Base-by-base conservation (phyloP, 306 rosid species). In the Hylodesmum podocarpum region DNA sequence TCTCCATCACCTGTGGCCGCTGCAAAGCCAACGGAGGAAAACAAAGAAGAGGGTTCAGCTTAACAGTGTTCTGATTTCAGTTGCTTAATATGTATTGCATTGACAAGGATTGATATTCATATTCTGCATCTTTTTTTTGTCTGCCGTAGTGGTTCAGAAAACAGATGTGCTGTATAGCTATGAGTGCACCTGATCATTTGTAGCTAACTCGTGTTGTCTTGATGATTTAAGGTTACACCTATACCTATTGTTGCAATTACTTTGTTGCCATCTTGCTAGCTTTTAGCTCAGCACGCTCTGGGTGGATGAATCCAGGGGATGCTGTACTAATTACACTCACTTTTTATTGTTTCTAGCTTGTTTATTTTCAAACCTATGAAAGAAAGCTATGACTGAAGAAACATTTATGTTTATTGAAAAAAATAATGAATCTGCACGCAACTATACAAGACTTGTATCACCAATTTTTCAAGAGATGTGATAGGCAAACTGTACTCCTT, bases 11-110 rank as follows among this genome's bases (percentile, higher is more conserved):
- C 95, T 5, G 36, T 29, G 44, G 54, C 87, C 31, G 67, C 88
- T 5, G 76, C 84, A 37, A 89, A 87, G 83, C 69, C 91, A 51
- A 77, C 63, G 70, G 83, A 78, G 50, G 97, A 86, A 50, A 87
- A 67, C 86, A 85, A 83, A 64, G 96, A 90, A 3, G 93, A 90
- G 58, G 91, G 90, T 81, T 88, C 93, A 27, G 80, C 89, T 22
- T 94, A 80, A 84, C 19, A n/a, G 16, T 8, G 11, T 58, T 62
- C 28, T 57, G 40, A n/a, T 76, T 75, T 73, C 33, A 66, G 70
- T 4, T 66, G 73, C 66, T 66, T 33, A 44, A n/a, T 57, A 25
- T 77, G 73, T 65, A 78, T 79, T 54, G 80, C 53, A 37, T 71
- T 39, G 39, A 68, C 76, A 31, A 73, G 70, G 82, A 33, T 77